phyloP scores from a whole-genome alignment of 352 stramenopile species.

The Thraustochytrium striatum region DNA sequence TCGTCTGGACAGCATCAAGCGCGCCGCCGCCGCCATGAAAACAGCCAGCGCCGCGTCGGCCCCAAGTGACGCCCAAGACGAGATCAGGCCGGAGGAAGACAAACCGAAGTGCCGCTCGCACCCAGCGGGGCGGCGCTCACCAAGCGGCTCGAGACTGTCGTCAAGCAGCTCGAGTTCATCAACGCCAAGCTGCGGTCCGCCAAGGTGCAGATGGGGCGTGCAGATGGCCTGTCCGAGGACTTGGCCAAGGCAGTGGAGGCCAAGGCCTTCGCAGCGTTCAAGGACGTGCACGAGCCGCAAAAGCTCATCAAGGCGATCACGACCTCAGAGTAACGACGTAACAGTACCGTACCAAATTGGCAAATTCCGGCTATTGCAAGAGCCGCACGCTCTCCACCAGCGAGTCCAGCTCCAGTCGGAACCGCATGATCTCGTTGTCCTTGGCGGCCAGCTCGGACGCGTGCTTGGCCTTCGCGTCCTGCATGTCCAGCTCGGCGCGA shows the following conservation, averaged over 20 bases:
- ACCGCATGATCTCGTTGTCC: slow-evolving; percentile 44
- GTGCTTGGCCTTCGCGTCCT: slow-evolving; percentile 13
- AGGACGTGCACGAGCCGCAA: background rate
- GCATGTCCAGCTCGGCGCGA: slow-evolving; percentile 44
- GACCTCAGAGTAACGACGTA: background rate
- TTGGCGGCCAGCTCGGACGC: slow-evolving; percentile 47
- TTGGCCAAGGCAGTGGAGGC: background rate
- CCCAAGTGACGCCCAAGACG: background rate
- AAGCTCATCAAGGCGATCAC: slow-evolving; percentile 39
- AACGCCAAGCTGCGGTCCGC: slow-evolving; percentile 24
- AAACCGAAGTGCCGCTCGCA: background rate
- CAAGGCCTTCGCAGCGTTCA: slow-evolving; percentile 21
- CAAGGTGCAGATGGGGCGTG: background rate
- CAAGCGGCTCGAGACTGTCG: background rate
- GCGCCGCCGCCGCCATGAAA: background rate
- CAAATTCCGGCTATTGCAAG: background rate
- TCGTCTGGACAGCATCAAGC: background rate
- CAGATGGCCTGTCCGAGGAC: background rate
- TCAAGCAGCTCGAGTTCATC: slow-evolving; percentile 30
- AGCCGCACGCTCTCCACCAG: background rate
- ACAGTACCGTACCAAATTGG: background rate
- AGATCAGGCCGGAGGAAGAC: background rate
- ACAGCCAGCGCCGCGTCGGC: too few species aligned
- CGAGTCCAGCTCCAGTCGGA: slow-evolving; percentile 48
- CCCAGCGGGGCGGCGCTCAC: background rate